phyloP scores from a whole-genome alignment of 2,329 filamentous ascomycete genomes.

The Fusarium lateritium region DNA sequence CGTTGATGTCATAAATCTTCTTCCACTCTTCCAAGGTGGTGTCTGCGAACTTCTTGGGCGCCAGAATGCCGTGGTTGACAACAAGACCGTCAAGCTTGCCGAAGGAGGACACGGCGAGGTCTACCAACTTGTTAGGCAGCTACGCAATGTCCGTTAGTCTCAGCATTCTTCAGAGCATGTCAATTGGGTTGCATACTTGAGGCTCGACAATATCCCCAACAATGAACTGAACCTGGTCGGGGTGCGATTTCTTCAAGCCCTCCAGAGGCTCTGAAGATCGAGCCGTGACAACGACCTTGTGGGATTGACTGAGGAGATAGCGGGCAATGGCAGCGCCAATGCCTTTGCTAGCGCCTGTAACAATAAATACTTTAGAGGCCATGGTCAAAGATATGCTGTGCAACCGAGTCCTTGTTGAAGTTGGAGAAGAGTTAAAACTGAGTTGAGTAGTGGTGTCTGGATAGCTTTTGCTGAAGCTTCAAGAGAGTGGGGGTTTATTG shows the following conservation, averaged over 20 bases:
- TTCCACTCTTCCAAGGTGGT: conserved; percentile 82
- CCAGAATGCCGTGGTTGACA: conserved; percentile 87
- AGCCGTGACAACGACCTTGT: conserved; percentile 73
- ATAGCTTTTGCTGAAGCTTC: conserved; percentile 13
- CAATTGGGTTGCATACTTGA: conserved; percentile 43
- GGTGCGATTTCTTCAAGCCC: conserved; percentile 64
- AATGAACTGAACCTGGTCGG: conserved; percentile 67
- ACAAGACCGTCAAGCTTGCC: conserved; percentile 84
- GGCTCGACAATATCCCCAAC: conserved; percentile 68
- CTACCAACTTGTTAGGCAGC: conserved; percentile 74
- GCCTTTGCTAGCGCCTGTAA: conserved; percentile 76
- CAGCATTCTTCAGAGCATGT: background rate
- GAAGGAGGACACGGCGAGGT: conserved; percentile 76
- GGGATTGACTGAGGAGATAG: conserved; percentile 65
- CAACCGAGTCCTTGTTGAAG: conserved; percentile 1
- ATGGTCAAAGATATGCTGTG: conserved; percentile 51
- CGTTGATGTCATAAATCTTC: conserved; percentile 83
- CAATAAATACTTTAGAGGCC: conserved; percentile 76
- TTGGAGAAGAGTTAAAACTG: conserved; percentile 4
- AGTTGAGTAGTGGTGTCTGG: conserved; percentile 17
- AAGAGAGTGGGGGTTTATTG: conserved; percentile 32
- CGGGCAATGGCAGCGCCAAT: conserved; percentile 71
- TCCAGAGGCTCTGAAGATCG: conserved; percentile 66
- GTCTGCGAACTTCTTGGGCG: conserved; percentile 81
- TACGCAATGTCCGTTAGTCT: conserved; percentile 43